phyloP scores from a whole-genome alignment of 192 early-diverging fungal genomes.

The Mortierella antarctica region DNA sequence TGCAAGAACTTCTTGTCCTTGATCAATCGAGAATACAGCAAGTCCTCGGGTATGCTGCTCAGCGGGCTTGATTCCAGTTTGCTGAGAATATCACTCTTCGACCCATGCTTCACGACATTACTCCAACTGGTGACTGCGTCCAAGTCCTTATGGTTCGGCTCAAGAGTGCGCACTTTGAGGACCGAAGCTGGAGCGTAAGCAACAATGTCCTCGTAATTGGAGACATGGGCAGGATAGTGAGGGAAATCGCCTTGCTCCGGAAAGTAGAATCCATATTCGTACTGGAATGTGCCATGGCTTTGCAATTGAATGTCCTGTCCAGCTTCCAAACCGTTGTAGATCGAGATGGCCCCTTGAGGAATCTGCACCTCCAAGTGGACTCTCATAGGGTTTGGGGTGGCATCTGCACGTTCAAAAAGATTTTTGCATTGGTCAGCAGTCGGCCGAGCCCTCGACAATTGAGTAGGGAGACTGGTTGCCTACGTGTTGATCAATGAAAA shows the following conservation, averaged over 20 bases:
- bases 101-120: constrained; percentile 31
- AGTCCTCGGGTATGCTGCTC: constrained; percentile 12
- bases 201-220: constrained; percentile 34
- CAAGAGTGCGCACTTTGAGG: constrained; percentile 21
- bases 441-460: no score
- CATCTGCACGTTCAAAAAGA: constrained; percentile 25
- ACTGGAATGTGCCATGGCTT: constrained; percentile 30
- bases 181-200: constrained; percentile 22
- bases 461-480: no score
- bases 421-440: no score
- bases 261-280: constrained; percentile 61
- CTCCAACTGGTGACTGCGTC: constrained; percentile 14
- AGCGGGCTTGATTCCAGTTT: constrained; percentile 26
- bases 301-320: constrained; percentile 30
- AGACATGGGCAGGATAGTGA: constrained; percentile 52
- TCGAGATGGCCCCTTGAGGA: constrained; percentile 57
- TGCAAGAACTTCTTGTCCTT: constrained; percentile 23
- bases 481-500: neutral
- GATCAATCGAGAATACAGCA: constrained; percentile 28
- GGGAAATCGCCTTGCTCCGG: constrained; percentile 54
- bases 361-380: constrained; percentile 58
- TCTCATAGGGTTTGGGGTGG: constrained; percentile 33
- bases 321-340: constrained; percentile 25
- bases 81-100: constrained; percentile 12
- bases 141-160: constrained; percentile 24